Base-by-base conservation (phyloP, 352 stramenopile species). In the Pythium aristosporum region DNA sequence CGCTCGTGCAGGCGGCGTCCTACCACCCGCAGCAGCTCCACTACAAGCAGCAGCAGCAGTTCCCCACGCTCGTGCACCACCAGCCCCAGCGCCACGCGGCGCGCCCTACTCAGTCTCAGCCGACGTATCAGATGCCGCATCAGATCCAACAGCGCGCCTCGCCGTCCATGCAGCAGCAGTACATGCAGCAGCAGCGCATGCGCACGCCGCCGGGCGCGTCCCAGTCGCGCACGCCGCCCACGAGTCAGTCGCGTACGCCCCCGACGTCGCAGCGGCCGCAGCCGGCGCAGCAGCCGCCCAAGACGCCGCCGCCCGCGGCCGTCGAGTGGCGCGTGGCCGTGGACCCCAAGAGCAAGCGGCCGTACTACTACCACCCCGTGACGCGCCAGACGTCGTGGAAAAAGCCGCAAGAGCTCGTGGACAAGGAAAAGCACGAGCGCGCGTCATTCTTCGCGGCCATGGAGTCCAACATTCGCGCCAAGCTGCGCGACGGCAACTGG, bases 301-400 rank as follows among this genome's bases (percentile, higher is more conserved):
- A 36, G 44, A 34, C 47, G 8, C 59, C 41, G 10, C 18, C 18
- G 51, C 16, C 60, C 2, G 25, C 49, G 20, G n/a, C 36, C 4
- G 73, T 88, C 44, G 82, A 86, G 49, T 95, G 86, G 86, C 80
- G 82, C 59, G 81, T 95, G 41, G 86, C 86, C 7, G 36, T 92
- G 1, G 85, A 92, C 57, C 86, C 86, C 18, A 88, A 90, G 66
- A 91, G 85, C 20, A 92, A 96, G 61, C 85, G 91, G 28, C 90
- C 88, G n/a, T 99, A 99, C 83, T 99, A 98, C 69, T 99, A 98
- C 76, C 94, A 99, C 73, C 78, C 85, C 2, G 61, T 94, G 18
- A 98, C 96, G 1, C 82, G 96, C n/a, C 88, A 99, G 76, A 99
- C 97, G 37, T 97, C 96, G 60, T 99, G 97, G 97, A 98, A 97